phyloP scores from a whole-genome alignment of 495 filamentous ascomycete genomes.

The Aspergillus diversus region DNA sequence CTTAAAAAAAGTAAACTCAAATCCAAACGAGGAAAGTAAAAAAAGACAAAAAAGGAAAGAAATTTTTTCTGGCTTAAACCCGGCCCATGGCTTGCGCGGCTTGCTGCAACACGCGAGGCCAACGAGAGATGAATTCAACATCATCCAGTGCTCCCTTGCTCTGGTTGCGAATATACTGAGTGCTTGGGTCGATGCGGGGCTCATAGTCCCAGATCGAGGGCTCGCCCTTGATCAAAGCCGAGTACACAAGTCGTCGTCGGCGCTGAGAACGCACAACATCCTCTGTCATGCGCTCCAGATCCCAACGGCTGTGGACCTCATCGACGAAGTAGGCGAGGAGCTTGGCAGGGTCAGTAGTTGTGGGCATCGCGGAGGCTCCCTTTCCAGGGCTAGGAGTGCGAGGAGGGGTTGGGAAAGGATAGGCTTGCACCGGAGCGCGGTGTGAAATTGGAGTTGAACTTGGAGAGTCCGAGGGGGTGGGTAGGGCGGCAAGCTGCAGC shows the following conservation, averaged over 20 bases:
- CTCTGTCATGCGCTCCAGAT: conserved; percentile 69
- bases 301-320: conserved; percentile 71
- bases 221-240: conserved; percentile 69
- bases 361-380: conserved; percentile 34
- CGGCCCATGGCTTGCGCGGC: conserved; percentile 37
- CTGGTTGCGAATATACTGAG: conserved; percentile 64
- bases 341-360: conserved; percentile 48
- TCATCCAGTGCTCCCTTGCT: conserved; percentile 51
- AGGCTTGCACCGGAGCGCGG: conserved; percentile 30
- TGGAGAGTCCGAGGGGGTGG: conserved; percentile 44
- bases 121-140: conserved; percentile 50
- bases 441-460: conserved; percentile 37
- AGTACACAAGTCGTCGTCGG: conserved; percentile 71
- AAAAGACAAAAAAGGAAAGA: conserved; percentile 4
- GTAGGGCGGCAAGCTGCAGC: conserved; percentile 34
- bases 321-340: conserved; percentile 61
- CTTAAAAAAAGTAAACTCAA: conserved; percentile 1
- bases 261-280: conserved; percentile 74
- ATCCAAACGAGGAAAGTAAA: neutral
- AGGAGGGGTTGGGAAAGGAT: conserved; percentile 48
- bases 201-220: conserved; percentile 79
- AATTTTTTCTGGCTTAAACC: neutral
- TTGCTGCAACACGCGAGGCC: conserved; percentile 49
- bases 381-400: conserved; percentile 45
- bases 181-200: conserved; percentile 69